A percentile compares a stretch with the other conserved stretches of the same genome.
These are phyloP conservation scores for Furcasterigmium furcatum DNA, from an alignment of 2,329 filamentous ascomycete genomes.

Conservation along the genomic window DNA sequence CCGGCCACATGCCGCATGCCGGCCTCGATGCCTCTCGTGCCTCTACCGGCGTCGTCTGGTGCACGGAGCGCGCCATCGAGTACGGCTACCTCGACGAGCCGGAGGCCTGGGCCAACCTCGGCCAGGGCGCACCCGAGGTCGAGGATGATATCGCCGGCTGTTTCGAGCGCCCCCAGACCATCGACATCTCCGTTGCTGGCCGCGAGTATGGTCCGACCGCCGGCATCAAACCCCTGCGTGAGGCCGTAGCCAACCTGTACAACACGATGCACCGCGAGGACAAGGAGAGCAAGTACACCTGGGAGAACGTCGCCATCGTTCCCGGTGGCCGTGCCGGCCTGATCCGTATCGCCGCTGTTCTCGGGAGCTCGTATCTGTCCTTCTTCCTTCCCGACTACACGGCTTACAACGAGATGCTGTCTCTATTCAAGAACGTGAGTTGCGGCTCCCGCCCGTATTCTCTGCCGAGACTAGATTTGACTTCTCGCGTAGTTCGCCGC, in stretches of 20 bases:
- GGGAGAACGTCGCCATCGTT: constrained; percentile 97
- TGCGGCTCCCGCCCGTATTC: constrained; percentile 2
- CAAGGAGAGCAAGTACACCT: constrained; percentile 87
- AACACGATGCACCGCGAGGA: constrained; percentile 88
- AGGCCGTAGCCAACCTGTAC: constrained; percentile 88
- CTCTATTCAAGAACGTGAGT: constrained; percentile 89
- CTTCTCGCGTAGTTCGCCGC: constrained; percentile 68
- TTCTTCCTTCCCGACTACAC: constrained; percentile 97
- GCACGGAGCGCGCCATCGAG: constrained; percentile 80
- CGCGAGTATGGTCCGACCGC: constrained; percentile 93
- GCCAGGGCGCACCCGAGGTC: constrained; percentile 90
- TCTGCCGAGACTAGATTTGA: neutral
- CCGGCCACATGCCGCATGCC: constrained; percentile 87
- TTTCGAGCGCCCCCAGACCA: constrained; percentile 75
- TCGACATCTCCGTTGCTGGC: constrained; percentile 74
- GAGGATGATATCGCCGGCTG: constrained; percentile 90
- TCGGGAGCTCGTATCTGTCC: constrained; percentile 87
- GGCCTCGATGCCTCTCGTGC: constrained; percentile 85
- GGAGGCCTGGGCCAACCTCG: constrained; percentile 84
- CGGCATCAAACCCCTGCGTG: constrained; percentile 85
- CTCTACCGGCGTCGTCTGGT: constrained; percentile 94
- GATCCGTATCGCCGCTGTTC: constrained; percentile 89
- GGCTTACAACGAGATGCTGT: constrained; percentile 97
- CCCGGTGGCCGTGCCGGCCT: constrained; percentile 88
- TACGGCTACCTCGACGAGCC: constrained; percentile 85